These are phyloP conservation scores for Solanum pinnatisectum DNA, from an alignment of 257 asterid species.

Conservation along the genomic window DNA sequence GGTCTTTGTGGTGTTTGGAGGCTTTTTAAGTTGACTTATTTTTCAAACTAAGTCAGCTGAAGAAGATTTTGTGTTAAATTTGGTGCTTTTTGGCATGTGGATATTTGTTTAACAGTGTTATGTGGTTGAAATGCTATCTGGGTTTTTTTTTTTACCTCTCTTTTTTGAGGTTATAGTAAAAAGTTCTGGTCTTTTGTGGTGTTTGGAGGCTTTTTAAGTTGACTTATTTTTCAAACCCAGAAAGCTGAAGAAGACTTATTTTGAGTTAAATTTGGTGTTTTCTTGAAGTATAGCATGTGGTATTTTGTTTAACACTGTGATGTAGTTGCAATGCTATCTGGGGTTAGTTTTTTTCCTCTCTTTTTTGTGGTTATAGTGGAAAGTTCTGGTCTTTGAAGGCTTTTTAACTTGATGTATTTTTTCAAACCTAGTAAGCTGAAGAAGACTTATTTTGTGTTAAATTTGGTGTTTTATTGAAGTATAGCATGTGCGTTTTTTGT, in stretches of 20 bases:
- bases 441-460: background rate
- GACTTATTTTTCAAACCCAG: background rate
- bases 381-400: background rate
- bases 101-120: background rate
- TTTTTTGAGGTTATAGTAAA: background rate
- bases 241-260: background rate
- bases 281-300: background rate
- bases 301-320: background rate
- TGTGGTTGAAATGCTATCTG: background rate
- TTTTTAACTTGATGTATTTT: background rate
- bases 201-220: background rate
- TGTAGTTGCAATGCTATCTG: background rate
- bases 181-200: background rate
- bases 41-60: background rate
- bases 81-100: background rate
- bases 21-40: background rate
- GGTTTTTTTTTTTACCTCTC: background rate
- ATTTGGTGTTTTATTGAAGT: background rate
- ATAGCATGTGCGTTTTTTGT: background rate
- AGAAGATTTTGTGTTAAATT: background rate
- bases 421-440: background rate
- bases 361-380: background rate
- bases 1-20: background rate
- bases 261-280: background rate
- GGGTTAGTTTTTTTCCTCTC: background rate